Evolutionary conservation across 352 stramenopile genomes (phyloP).

Genomic region (Globisporangium paroecandrum): DNA sequence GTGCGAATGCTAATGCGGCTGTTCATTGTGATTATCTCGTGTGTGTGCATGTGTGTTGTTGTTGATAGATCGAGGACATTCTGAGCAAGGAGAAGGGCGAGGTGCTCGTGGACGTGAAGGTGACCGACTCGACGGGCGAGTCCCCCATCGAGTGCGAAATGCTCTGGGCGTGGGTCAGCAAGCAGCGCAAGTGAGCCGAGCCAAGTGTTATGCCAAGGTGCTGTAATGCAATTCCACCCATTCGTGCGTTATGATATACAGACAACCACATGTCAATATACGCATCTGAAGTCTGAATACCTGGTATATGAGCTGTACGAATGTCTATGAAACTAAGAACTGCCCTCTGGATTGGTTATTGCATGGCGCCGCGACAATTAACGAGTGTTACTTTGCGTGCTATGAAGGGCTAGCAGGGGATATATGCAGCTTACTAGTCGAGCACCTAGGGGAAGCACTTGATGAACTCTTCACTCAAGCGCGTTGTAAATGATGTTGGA

Average conservation of each 20-base stretch:
- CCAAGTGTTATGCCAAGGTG: neutral
- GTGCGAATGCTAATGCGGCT: neutral
- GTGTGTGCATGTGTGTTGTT: neutral
- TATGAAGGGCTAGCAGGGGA: no score
- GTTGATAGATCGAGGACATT: slow-evolving; percentile 46
- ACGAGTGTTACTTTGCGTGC: no score
- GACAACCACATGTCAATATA: neutral
- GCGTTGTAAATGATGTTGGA: no score
- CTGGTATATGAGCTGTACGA: neutral
- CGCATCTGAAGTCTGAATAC: neutral
- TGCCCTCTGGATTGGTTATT: no score
- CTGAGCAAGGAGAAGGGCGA: slow-evolving; percentile 67
- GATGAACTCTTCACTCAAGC: no score
- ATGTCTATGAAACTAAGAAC: no score
- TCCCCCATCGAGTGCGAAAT: slow-evolving; percentile 82
- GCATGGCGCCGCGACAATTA: no score
- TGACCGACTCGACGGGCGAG: slow-evolving; percentile 71
- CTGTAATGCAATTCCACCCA: neutral
- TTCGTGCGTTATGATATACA: neutral
- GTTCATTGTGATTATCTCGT: neutral
- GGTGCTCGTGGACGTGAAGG: slow-evolving; percentile 60
- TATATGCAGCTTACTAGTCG: no score
- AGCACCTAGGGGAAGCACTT: no score
- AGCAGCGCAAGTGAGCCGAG: slow-evolving; percentile 30
- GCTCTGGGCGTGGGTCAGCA: slow-evolving; percentile 83